phyloP scores from a whole-genome alignment of 306 rosid genomes.

The Citrullus colocynthis region DNA sequence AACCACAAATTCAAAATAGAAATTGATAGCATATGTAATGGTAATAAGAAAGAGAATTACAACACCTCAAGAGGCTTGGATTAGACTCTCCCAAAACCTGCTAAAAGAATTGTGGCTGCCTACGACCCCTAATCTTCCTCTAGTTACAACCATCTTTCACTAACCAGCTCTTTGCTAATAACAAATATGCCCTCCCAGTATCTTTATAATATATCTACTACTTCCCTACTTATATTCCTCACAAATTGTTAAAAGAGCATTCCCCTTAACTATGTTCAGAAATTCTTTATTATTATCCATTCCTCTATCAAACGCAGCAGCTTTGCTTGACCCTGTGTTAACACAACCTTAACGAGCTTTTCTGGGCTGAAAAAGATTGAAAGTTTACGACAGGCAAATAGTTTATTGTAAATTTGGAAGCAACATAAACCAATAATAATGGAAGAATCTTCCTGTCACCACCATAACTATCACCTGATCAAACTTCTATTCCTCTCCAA shows the following conservation, averaged over 20 bases:
- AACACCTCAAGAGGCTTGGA: neutral
- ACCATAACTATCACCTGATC: no score
- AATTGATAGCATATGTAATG: neutral
- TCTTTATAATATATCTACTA: neutral
- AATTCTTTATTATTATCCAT: neutral
- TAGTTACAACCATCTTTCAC: neutral
- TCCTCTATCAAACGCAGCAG: no score
- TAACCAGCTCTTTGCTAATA: neutral
- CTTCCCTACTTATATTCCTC: neutral
- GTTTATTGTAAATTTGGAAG: no score
- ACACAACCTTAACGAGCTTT: no score
- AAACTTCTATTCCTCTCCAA: no score
- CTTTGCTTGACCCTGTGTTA: no score
- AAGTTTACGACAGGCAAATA: no score
- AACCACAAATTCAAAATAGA: neutral
- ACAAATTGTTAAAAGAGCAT: neutral
- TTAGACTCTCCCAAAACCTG: neutral
- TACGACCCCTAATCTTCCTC: neutral
- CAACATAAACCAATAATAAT: no score
- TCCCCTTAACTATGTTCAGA: neutral
- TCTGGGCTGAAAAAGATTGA: no score
- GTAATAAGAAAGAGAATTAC: neutral
- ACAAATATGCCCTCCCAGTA: neutral
- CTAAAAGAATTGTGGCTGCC: neutral
- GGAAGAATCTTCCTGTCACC: no score